A percentile compares a stretch with the other conserved stretches of the same genome.
phyloP scores from a whole-genome alignment of 176 grass and related monocot genomes.

The Typha latifolia region DNA sequence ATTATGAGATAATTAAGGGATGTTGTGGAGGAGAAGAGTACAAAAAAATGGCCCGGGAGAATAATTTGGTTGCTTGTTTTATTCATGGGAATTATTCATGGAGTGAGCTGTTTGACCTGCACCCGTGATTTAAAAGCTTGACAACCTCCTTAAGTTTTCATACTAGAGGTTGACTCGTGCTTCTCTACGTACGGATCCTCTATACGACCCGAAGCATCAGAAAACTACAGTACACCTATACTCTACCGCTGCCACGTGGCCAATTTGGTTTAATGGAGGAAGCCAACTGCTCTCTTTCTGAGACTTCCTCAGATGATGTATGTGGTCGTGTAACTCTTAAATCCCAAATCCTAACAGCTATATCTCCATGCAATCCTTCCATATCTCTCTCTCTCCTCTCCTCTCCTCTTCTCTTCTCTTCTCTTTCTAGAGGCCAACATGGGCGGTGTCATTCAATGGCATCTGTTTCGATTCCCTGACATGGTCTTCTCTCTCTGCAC shows the following conservation, averaged over 20 bases:
- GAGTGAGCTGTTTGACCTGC: not conserved
- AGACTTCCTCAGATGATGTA: not conserved
- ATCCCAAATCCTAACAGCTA: not conserved
- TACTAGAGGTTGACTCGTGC: not conserved
- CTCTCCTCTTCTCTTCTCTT: not conserved
- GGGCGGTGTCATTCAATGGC: not conserved
- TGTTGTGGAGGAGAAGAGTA: not conserved
- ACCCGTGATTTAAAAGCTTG: not conserved
- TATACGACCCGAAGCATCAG: not conserved
- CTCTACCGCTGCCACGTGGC: no score
- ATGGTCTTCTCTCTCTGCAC: not conserved
- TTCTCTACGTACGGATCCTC: not conserved
- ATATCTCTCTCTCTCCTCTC: not conserved
- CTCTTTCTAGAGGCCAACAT: not conserved
- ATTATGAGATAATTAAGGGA: not conserved
- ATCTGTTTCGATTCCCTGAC: not conserved
- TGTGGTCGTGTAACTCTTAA: not conserved
- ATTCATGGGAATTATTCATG: not conserved
- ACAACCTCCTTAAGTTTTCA: not conserved
- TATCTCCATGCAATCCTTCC: not conserved
- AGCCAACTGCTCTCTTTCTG: constrained; percentile 12
- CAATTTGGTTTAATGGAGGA: not conserved
- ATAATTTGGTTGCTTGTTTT: constrained; percentile 8
- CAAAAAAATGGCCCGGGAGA: not conserved
- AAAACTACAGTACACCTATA: no score